phyloP scores from a whole-genome alignment of 345 rosid species.

The Hibiscus trionum region DNA sequence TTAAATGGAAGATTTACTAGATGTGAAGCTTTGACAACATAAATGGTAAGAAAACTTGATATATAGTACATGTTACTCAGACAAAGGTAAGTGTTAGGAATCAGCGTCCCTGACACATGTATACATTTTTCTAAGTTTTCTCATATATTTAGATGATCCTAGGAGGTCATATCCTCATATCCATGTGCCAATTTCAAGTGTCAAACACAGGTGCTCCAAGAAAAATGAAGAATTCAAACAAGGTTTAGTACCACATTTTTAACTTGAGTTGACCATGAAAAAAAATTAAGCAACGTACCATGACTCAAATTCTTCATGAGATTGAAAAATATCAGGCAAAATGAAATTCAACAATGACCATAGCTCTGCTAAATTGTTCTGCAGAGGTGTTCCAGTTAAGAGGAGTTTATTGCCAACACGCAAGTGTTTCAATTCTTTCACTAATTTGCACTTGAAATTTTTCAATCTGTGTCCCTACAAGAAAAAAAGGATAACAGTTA shows the following conservation, averaged over 20 bases:
- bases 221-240: too few relatives aligned
- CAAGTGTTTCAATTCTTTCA: constrained; percentile 52
- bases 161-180: too few relatives aligned
- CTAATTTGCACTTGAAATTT: constrained; percentile 72
- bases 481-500: background rate
- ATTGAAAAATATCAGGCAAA: constrained; percentile 87
- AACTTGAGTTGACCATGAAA: background rate
- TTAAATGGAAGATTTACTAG: background rate
- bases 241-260: background rate
- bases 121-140: too few relatives aligned
- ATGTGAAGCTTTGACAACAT: background rate
- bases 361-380: constrained; percentile 89
- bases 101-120: too few relatives aligned
- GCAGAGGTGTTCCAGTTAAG: constrained; percentile 92
- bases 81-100: too few relatives aligned
- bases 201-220: too few relatives aligned
- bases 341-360: constrained; percentile 96
- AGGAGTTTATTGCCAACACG: constrained; percentile 72
- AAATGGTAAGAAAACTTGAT: background rate
- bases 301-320: constrained; percentile 91
- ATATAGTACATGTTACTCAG: background rate
- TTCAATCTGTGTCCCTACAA: constrained; percentile 90
- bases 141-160: too few relatives aligned
- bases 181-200: too few relatives aligned
- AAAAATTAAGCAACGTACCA: constrained; percentile 41